Percentiles rank a stretch among this genome's conserved stretches.
These are phyloP conservation scores for Capronia americana DNA, from an alignment of 2,329 filamentous ascomycete genomes.

Conservation along the genomic window DNA sequence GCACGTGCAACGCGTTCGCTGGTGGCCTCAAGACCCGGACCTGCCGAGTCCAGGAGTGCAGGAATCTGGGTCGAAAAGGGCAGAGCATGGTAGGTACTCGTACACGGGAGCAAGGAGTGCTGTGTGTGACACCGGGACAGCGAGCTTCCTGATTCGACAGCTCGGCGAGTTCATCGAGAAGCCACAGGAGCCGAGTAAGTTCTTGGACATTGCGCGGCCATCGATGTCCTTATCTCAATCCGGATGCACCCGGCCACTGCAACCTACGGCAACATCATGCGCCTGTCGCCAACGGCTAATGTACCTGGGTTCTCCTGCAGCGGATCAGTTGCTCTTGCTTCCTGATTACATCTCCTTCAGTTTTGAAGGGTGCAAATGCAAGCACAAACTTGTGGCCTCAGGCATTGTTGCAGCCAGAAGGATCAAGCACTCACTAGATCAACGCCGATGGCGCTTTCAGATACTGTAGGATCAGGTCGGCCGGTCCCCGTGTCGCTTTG, in stretches of 20 bases:
- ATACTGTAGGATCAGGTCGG: background rate
- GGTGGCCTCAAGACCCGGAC: background rate
- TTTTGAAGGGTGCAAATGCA: background rate
- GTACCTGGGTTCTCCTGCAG: background rate
- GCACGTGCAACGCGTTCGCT: background rate
- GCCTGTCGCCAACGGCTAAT: background rate
- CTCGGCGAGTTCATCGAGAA: background rate
- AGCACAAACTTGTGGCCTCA: background rate
- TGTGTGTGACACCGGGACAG: slow-evolving; percentile 1
- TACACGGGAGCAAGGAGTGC: background rate
- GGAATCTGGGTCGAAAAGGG: background rate
- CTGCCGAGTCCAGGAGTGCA: background rate
- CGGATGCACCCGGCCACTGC: background rate
- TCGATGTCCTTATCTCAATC: slow-evolving; percentile 9
- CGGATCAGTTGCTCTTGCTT: background rate
- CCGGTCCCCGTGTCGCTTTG: background rate
- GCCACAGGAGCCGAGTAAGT: slow-evolving; percentile 1
- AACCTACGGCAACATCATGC: background rate
- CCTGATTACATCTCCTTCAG: background rate
- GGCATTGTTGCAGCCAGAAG: slow-evolving; percentile 1
- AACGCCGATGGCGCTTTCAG: background rate
- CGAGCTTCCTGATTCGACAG: slow-evolving; percentile 21
- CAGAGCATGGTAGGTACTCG: background rate
- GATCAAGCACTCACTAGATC: background rate
- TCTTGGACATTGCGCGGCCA: slow-evolving; percentile 13